Evolutionary conservation across 805 yeast genomes (phyloP).

Genomic region (Dipodascopsis uninucleata): DNA sequence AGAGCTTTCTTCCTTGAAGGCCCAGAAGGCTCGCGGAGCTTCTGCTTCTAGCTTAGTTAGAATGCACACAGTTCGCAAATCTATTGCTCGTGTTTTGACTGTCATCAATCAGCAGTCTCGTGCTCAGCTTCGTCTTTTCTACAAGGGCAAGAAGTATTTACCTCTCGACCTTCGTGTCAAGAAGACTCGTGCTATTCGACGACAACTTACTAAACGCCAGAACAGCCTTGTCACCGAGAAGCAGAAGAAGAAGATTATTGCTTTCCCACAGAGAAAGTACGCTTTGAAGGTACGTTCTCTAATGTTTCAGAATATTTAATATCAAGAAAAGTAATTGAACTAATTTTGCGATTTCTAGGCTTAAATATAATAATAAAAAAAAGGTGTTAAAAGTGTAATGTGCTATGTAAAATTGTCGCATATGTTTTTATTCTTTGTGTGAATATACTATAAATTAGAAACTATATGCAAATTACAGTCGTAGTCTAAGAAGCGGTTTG

Average conservation of each 20-base stretch:
- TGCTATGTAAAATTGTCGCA: not conserved
- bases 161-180: slow-evolving; percentile 99
- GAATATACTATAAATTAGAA: not conserved
- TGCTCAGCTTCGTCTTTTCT: slow-evolving; percentile 88
- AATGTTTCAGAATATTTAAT: not conserved
- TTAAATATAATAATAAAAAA: slow-evolving; percentile 6
- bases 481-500: not conserved
- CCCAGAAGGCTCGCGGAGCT: slow-evolving; percentile 88
- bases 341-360: no score
- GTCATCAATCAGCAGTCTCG: slow-evolving; percentile 96
- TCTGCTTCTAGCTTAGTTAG: slow-evolving; percentile 70
- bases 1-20: slow-evolving; percentile 93
- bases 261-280: slow-evolving; percentile 98
- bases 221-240: slow-evolving; percentile 75
- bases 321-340: not conserved
- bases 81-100: slow-evolving; percentile 97
- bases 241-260: slow-evolving; percentile 86
- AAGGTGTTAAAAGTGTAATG: not conserved
- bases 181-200: slow-evolving; percentile 99
- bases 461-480: not conserved
- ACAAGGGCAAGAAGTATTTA: slow-evolving; percentile 78
- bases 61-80: slow-evolving; percentile 89
- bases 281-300: slow-evolving; percentile 74
- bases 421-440: not conserved
- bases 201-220: slow-evolving; percentile 87